Conservation (phyloP, 2,329 filamentous ascomycete genomes). For the Diaporthe ilicicola region DNA sequence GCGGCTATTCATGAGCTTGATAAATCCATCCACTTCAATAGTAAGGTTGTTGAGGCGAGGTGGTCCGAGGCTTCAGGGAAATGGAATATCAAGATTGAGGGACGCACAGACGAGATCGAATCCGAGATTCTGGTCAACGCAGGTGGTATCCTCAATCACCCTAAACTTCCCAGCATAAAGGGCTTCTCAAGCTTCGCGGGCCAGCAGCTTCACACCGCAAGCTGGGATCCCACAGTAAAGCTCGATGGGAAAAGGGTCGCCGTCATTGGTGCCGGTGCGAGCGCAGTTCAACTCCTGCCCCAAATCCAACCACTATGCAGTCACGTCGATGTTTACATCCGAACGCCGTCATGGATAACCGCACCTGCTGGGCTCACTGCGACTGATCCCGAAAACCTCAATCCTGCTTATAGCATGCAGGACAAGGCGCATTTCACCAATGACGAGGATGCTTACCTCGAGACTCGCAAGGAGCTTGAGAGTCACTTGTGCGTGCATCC, state of each 20-base stretch:
- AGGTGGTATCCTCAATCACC: conserved; percentile 41
- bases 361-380: not conserved
- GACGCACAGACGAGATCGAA: not conserved
- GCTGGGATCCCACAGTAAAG: not conserved
- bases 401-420: not conserved
- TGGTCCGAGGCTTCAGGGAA: not conserved
- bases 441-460: not conserved
- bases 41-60: not conserved
- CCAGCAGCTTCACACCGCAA: conserved; percentile 35
- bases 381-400: not conserved
- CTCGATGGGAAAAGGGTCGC: conserved; percentile 9
- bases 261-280: conserved; percentile 6
- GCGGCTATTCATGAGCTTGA: not conserved
- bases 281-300: conserved; percentile 13
- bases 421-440: not conserved
- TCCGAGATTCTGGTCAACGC: conserved; percentile 53
- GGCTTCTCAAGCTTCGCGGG: conserved; percentile 50
- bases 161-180: not conserved
- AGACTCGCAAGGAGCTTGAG: not conserved
- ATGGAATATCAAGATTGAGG: not conserved
- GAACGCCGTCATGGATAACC: not conserved
- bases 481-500: not conserved
- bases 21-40: not conserved
- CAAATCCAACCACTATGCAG: conserved; percentile 25
- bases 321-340: not conserved